Evolutionary conservation across 192 early-diverging fungal genomes (phyloP), one percentile per base, ranked within the genome.

Genomic region (Coemansia sp.): DNA sequence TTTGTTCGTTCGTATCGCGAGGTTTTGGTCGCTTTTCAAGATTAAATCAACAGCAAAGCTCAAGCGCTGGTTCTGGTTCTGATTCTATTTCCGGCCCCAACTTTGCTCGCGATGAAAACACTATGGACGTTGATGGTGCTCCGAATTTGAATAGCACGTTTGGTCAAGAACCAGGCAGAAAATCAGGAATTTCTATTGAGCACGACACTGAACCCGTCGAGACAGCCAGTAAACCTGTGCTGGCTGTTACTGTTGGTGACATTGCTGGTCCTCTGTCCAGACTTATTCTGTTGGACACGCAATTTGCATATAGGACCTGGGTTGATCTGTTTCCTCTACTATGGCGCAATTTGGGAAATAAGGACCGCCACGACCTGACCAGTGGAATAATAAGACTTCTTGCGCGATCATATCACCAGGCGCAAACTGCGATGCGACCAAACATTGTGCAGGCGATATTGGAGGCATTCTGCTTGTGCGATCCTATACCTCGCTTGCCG

Each of bases 361-460:
- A 89, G 40, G 95, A 98, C 74, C 87, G 90, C 16, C 94, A 98
- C 58, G 91, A 95, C 66, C 61, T 95, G 60, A 88, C 88, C 13
- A 96, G 94, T 62, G 86, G 89, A 0, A 65, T 98, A 7, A 92
- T 97, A 54, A 77, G 90, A 1, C 77, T 99, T 13, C 86, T 99
- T 19, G 91, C 94, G 2, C 92, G 93, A 67, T 95, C 96, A 22
- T 98, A 94, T 64, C 96, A 99, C 70, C 77, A 77, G 57, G 86
- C 86, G 63, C 97, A 99, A 76, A 79, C 84, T 8, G 85, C 89
- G 16, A 61, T 85, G 40, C 87, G 94, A 7, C 95, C 96, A n/a
- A 99, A 99, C 76, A 94, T 98, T 5, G 90, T 99, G 20, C 95
- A 96, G 70, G 90, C 93, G 4, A 74, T 99, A 4, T 72, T 99